Conservation (phyloP, 2,329 filamentous ascomycete genomes). For the Alternaria triticina region DNA sequence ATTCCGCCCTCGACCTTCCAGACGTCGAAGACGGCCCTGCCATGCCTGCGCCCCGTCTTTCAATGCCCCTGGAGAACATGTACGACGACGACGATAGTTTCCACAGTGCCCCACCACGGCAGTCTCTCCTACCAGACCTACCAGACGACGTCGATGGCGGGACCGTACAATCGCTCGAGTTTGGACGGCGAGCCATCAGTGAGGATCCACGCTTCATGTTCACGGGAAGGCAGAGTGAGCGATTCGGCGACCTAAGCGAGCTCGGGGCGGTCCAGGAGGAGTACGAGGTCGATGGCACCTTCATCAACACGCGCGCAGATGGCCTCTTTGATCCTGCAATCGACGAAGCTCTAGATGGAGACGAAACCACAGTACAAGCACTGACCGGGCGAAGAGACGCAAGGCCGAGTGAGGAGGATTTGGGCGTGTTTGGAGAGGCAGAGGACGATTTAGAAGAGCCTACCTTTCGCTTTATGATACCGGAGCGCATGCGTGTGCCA, state of each 20-base stretch:
- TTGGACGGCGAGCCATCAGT: conserved; percentile 49
- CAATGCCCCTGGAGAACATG: conserved; percentile 51
- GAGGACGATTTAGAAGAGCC: conserved; percentile 46
- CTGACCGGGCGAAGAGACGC: conserved; percentile 40
- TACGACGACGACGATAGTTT: conserved; percentile 54
- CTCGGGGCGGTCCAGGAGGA: conserved; percentile 44
- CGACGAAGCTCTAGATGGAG: conserved; percentile 38
- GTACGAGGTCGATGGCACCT: conserved; percentile 52
- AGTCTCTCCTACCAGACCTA: conserved; percentile 44
- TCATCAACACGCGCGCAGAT: conserved; percentile 45
- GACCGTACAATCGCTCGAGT: conserved; percentile 59
- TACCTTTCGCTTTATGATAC: conserved; percentile 49
- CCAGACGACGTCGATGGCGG: conserved; percentile 47
- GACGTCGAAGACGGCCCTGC: conserved; percentile 58
- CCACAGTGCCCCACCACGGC: conserved; percentile 47
- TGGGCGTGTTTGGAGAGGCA: conserved; percentile 42
- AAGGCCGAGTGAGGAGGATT: conserved; percentile 37
- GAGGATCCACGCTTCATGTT: conserved; percentile 50
- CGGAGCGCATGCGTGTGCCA: conserved; percentile 39
- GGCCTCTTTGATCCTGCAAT: conserved; percentile 47
- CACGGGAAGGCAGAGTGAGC: conserved; percentile 58
- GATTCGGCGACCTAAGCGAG: conserved; percentile 57
- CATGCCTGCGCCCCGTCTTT: conserved; percentile 48
- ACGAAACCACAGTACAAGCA: conserved; percentile 40
- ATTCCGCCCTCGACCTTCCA: conserved; percentile 48